Evolutionary conservation across 2,329 filamentous ascomycete species (phyloP).

Genomic region (Arthrinium phaeospermum): DNA sequence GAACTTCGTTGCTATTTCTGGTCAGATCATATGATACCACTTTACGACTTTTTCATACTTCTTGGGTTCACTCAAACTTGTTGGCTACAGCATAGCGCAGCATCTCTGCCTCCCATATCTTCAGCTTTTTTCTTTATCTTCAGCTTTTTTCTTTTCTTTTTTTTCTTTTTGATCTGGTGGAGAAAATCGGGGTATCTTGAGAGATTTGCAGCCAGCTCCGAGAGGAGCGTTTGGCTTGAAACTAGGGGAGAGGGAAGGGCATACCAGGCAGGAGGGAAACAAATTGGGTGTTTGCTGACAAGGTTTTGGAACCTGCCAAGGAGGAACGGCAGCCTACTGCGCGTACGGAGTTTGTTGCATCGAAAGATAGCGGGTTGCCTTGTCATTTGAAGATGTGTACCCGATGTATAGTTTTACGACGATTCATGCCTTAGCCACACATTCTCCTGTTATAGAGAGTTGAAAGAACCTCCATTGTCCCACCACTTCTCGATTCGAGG

Average conservation of each 20-base stretch:
- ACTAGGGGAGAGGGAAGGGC: neutral
- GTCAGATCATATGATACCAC: constrained; percentile 19
- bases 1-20: constrained; percentile 12
- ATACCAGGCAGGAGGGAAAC: constrained; percentile 3
- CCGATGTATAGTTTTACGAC: constrained; percentile 17
- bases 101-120: neutral
- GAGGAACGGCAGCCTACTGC: neutral
- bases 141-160: neutral
- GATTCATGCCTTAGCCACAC: neutral
- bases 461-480: neutral
- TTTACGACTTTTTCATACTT: constrained; percentile 17
- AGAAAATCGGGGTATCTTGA: neutral
- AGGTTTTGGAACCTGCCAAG: neutral
- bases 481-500: neutral
- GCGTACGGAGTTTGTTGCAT: neutral
- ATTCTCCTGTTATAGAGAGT: neutral
- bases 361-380: neutral
- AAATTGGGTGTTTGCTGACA: neutral
- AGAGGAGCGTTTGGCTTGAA: neutral
- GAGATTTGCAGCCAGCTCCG: neutral
- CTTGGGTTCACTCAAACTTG: neutral
- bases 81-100: constrained; percentile 19
- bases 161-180: neutral
- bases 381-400: constrained; percentile 5
- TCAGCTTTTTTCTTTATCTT: neutral